Base-by-base conservation (phyloP, 2,329 filamentous ascomycete species). In the Albifimbria verrucaria region DNA sequence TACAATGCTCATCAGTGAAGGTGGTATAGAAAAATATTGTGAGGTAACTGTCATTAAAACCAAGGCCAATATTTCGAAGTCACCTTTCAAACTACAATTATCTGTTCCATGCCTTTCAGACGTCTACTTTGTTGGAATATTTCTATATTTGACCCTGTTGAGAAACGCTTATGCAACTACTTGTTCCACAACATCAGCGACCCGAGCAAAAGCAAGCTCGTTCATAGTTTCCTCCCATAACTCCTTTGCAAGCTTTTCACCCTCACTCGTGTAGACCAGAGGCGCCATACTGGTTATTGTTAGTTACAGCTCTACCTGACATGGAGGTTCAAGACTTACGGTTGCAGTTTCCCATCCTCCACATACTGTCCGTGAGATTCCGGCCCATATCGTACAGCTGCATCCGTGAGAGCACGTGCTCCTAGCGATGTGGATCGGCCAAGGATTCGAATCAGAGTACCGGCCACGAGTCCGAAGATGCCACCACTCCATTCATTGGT, bases 241-340 rank as follows among this genome's bases (percentile, higher is more conserved):
- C 17, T 4, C 10, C 4, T 4, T n/a, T 7, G 44, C 44, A 23
- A 47, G 4, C 17, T n/a, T 4, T n/a, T 25, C 5, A n/a, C 44
- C 44, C 7, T 47, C 22, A 4, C 18, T n/a, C 3, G 21, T 47
- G 22, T 47, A 47, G 24, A 47, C 15, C 4, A 47, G 4, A 25
- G 44, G 44, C 22, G 44, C 44, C 44, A 47, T 47, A 18, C 44
- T 47, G 26, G 44, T 47, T 24, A 18, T 23, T 47, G 44, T 21
- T n/a, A 25, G 21, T 25, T 3, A 7, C 21, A 7, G 44, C 7
- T 26, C 10, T 24, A n/a, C 3, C 4, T 47, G 44, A 7, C 17
- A n/a, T 47, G 4, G 32, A 32, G n/a, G n/a, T n/a, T n/a, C n/a
- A n/a, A n/a, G n/a, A 47, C 44, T 47, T 26, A 47, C 44, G 44